Evolutionary conservation across 2,329 filamentous ascomycete species (phyloP).

Genomic region (Furcasterigmium furcatum): DNA sequence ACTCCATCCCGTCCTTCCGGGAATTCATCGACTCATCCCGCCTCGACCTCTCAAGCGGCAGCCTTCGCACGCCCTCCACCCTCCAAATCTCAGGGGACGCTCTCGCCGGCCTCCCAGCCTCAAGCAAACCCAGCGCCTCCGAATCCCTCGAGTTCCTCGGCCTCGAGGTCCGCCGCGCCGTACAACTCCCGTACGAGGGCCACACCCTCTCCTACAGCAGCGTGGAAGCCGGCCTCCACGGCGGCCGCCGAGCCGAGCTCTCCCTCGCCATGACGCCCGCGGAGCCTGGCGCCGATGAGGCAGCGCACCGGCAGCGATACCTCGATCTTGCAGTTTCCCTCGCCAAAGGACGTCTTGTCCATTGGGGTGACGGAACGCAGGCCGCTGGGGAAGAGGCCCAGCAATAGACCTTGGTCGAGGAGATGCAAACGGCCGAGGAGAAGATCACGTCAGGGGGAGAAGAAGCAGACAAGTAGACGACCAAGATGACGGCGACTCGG

Average conservation of each 20-base stretch:
- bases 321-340: neutral
- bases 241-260: slow-evolving; percentile 48
- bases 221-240: slow-evolving; percentile 48
- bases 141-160: slow-evolving; percentile 36
- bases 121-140: neutral
- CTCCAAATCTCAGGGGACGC: slow-evolving; percentile 26
- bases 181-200: slow-evolving; percentile 36
- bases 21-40: slow-evolving; percentile 40
- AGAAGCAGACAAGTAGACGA: too few species aligned
- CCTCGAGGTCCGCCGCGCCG: slow-evolving; percentile 47
- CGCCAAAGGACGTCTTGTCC: neutral
- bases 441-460: too few species aligned
- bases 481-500: too few species aligned
- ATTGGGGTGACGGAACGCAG: neutral
- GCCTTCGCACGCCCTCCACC: slow-evolving; percentile 32
- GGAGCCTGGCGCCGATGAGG: neutral
- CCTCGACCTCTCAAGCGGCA: slow-evolving; percentile 40
- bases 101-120: slow-evolving; percentile 6
- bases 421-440: too few species aligned
- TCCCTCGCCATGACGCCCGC: slow-evolving; percentile 32
- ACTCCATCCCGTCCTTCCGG: slow-evolving; percentile 25
- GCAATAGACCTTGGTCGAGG: too few species aligned
- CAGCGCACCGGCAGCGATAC: neutral
- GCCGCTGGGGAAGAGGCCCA: too few species aligned
- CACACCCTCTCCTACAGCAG: slow-evolving; percentile 48